Percentiles rank a stretch among this genome's conserved stretches.
phyloP scores from a whole-genome alignment of 345 rosid species.

The Eucalyptus rudis region DNA sequence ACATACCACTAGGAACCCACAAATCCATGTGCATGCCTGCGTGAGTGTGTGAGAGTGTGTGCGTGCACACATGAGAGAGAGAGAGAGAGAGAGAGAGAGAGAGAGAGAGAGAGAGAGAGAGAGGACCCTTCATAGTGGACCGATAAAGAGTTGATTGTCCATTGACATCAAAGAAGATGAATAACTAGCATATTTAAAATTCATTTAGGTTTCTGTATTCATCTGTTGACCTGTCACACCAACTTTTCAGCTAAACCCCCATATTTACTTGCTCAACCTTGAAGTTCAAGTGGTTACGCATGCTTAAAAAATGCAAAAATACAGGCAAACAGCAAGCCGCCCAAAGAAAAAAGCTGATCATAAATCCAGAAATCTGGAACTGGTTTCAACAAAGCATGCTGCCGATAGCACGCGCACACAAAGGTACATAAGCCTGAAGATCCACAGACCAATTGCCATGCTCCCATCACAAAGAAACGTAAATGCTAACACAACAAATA shows the following conservation, averaged over 20 bases:
- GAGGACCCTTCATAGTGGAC: neutral
- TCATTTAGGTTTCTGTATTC: neutral
- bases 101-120: neutral
- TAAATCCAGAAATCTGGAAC: neutral
- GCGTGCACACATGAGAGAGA: neutral
- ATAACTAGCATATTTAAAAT: neutral
- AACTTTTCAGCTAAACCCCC: neutral
- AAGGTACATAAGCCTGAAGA: neutral
- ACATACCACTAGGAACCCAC: neutral
- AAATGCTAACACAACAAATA: neutral
- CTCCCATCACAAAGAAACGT: neutral
- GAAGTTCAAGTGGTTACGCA: neutral
- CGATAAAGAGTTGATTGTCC: neutral
- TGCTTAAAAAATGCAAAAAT: neutral
- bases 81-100: neutral
- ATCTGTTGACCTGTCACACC: neutral
- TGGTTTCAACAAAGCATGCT: neutral
- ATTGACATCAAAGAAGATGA: neutral
- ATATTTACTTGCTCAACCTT: neutral
- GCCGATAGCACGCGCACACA: rapidly evolving
- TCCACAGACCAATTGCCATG: neutral
- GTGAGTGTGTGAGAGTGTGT: neutral
- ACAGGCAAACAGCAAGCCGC: neutral
- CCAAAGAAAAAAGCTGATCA: neutral
- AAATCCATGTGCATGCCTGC: neutral